These are phyloP conservation scores for Oryza coarctata DNA, from an alignment of 176 grass and related monocot genomes.

Conservation along the genomic window DNA sequence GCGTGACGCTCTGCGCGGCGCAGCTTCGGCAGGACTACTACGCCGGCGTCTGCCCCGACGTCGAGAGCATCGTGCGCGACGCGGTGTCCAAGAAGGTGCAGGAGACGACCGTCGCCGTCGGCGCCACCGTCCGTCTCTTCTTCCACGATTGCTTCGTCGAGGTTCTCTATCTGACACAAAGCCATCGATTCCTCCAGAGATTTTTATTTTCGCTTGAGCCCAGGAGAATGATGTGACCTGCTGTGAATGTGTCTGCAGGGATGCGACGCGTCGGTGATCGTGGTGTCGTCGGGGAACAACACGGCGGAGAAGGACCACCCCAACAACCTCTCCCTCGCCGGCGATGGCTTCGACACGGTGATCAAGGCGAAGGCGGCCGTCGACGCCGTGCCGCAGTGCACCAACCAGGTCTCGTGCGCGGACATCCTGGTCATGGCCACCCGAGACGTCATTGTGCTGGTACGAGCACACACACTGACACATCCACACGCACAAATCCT, in stretches of 20 bases:
- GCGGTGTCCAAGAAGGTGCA: constrained; percentile 65
- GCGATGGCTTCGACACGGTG: constrained; percentile 94
- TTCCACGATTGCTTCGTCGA: constrained; percentile 96
- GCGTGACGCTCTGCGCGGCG: background rate
- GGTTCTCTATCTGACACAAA: constrained; percentile 12
- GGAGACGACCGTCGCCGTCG: constrained; percentile 50
- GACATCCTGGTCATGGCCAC: constrained; percentile 93
- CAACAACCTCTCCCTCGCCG: constrained; percentile 78
- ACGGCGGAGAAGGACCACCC: constrained; percentile 91
- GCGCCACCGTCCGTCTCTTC: constrained; percentile 83
- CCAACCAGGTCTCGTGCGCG: constrained; percentile 78
- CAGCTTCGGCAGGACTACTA: constrained; percentile 76
- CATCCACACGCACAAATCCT: background rate
- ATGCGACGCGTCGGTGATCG: constrained; percentile 81
- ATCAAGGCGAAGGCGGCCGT: constrained; percentile 87
- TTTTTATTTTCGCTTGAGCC: no score
- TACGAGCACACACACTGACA: constrained; percentile 13
- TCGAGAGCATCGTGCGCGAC: constrained; percentile 66
- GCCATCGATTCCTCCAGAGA: background rate
- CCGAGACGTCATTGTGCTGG: constrained; percentile 68
- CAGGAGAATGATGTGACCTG: background rate
- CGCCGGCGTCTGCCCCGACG: constrained; percentile 53
- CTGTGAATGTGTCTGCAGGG: constrained; percentile 44
- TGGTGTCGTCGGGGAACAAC: constrained; percentile 68
- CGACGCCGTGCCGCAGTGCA: constrained; percentile 66